Conservation (phyloP, 306 rosid genomes). For the Pyrus bretschneideri region DNA sequence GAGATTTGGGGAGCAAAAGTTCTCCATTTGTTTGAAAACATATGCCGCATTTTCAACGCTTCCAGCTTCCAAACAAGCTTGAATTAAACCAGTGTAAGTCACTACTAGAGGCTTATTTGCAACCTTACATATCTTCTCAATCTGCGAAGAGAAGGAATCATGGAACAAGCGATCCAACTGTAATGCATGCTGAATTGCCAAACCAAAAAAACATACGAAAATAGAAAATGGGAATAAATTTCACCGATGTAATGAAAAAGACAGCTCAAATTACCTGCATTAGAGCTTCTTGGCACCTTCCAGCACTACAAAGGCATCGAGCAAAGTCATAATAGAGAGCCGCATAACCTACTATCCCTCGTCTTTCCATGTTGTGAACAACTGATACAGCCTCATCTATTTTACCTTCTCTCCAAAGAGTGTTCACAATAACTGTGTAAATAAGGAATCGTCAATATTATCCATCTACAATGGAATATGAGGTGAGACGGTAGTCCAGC, state of each 20-base stretch:
- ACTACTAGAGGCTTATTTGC: constrained; percentile 94
- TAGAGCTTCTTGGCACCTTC: constrained; percentile 82
- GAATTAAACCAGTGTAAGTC: constrained; percentile 89
- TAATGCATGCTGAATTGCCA: constrained; percentile 1
- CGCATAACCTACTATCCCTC: constrained; percentile 93
- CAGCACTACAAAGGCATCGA: constrained; percentile 89
- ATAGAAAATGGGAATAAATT: background rate
- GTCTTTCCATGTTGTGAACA: constrained; percentile 75
- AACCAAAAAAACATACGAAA: background rate
- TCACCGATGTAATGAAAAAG: background rate
- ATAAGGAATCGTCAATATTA: constrained; percentile 28
- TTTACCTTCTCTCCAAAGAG: constrained; percentile 84
- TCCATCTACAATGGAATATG: constrained; percentile 1
- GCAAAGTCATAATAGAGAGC: constrained; percentile 91
- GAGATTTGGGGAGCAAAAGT: no score
- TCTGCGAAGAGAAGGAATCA: constrained; percentile 39
- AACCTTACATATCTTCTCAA: constrained; percentile 85
- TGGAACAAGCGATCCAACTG: constrained; percentile 15
- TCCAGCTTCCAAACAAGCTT: background rate
- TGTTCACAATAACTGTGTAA: constrained; percentile 67
- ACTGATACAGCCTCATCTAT: constrained; percentile 63
- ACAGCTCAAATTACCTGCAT: constrained; percentile 48
- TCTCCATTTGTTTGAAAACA: no score
- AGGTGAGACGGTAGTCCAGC: constrained; percentile 1
- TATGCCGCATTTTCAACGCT: no score